A percentile compares a stretch with the other conserved stretches of the same genome.
These are phyloP conservation scores for Centrapalus pauciflorus DNA, from an alignment of 129 eudicot genomes.

Conservation along the genomic window DNA sequence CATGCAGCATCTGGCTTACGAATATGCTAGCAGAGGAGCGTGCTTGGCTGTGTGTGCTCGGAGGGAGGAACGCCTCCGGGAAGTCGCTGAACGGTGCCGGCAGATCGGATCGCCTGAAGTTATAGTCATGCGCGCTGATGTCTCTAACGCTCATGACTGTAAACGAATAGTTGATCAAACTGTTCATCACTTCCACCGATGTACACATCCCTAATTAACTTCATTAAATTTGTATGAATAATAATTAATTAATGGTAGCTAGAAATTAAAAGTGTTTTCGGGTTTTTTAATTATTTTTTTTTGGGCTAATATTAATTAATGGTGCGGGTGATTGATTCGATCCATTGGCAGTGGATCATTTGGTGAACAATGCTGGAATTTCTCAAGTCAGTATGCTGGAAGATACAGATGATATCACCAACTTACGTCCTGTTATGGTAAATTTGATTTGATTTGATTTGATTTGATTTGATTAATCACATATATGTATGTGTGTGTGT, in stretches of 20 bases:
- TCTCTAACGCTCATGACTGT: slow-evolving; percentile 49
- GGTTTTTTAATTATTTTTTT: too few relatives aligned
- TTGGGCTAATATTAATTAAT: background rate
- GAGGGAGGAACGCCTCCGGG: slow-evolving; percentile 40
- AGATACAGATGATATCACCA: slow-evolving; percentile 51
- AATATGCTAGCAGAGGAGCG: slow-evolving; percentile 53
- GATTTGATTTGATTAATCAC: too few relatives aligned
- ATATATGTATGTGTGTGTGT: too few relatives aligned
- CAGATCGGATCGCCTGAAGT: slow-evolving; percentile 54
- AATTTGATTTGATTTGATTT: too few relatives aligned
- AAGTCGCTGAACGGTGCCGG: slow-evolving; percentile 47
- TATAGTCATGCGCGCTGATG: slow-evolving; percentile 41
- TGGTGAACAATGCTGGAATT: slow-evolving; percentile 69
- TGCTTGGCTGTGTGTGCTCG: slow-evolving; percentile 56
- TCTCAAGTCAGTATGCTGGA: slow-evolving; percentile 39
- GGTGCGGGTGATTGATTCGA: background rate
- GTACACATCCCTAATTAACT: slow-evolving; percentile 21
- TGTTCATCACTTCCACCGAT: slow-evolving; percentile 43
- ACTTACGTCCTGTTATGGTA: slow-evolving; percentile 53
- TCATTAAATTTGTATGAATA: background rate
- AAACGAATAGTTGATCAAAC: slow-evolving; percentile 43
- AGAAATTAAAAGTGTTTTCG: background rate
- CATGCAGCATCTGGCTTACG: slow-evolving; percentile 35
- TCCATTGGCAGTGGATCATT: slow-evolving; percentile 86
- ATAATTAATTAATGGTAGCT: too few relatives aligned